These are phyloP conservation scores for Crithidia expoeki DNA, from an alignment of 208 protist genomes.

Conservation along the genomic window DNA sequence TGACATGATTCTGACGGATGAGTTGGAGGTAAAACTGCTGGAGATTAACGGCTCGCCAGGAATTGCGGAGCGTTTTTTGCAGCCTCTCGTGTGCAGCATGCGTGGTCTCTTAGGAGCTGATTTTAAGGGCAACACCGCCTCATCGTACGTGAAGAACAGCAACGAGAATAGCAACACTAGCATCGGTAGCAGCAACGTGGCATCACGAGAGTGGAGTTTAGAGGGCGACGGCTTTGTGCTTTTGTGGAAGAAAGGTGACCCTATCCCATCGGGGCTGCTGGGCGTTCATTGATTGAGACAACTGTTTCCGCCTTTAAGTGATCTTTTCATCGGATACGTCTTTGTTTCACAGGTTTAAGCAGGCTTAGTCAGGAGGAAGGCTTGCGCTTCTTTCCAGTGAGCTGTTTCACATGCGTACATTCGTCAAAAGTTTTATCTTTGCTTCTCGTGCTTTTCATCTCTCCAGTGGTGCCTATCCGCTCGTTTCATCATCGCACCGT, in stretches of 20 bases:
- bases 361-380: neutral
- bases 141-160: neutral
- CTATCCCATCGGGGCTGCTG: slow-evolving; percentile 51
- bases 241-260: slow-evolving; percentile 70
- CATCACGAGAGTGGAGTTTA: slow-evolving; percentile 53
- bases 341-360: neutral
- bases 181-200: slow-evolving; percentile 10
- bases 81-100: slow-evolving; percentile 57
- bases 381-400: neutral
- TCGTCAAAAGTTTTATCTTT: neutral
- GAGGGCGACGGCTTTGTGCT: slow-evolving; percentile 62
- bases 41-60: slow-evolving; percentile 93
- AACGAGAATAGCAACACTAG: slow-evolving; percentile 3
- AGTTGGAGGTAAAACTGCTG: slow-evolving; percentile 70
- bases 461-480: neutral
- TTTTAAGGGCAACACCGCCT: slow-evolving; percentile 4
- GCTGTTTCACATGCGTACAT: neutral
- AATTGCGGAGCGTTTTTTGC: slow-evolving; percentile 70
- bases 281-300: neutral
- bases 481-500: neutral
- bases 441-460: neutral
- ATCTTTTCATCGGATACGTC: neutral
- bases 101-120: slow-evolving; percentile 40
- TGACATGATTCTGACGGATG: slow-evolving; percentile 85
- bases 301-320: neutral